Base-by-base conservation (phyloP, 495 filamentous ascomycete species). In the Neurospora tetraspora region DNA sequence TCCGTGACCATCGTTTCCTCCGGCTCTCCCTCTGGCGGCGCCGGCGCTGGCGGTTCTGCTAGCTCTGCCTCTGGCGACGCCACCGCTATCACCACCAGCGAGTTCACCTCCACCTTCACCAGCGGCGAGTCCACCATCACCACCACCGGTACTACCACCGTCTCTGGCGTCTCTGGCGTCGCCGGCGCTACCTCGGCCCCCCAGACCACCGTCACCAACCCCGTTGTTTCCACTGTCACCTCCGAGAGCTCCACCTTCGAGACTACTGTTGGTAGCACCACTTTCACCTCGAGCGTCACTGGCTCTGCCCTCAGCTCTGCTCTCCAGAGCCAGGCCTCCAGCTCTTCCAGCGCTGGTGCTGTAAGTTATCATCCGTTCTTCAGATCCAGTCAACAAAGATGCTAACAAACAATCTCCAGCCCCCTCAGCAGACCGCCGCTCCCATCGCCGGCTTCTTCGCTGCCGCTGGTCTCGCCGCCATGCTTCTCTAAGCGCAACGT, bases 381-480 rank as follows among this genome's bases (percentile, higher is more conserved):
- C 3, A 59, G 2, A 14, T 12, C 11, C 11, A 11, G 3, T 23
- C 45, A 59, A 42, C 34, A 16, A 40, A 16, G 34, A 38, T 16
- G 12, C n/a, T 40, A 39, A 53, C 31, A 14, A 59, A 7, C 11
- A 59, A 1, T 5, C 47, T 59, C 11, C 20, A 79, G 79, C 78
- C 71, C 71, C 71, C 77, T 42, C 78, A 78, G 59, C 69, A 71
- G 42, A 82, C 80, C 2, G 78, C 76, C 37, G 79, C 77, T 42
- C 80, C 80, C 9, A 71, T 73, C n/a, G 69, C 76, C 43, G 79
- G 80, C n/a, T 53, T 80, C 72, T 37, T 82, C 43, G 79, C 78
- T 59, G 80, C 79, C 31, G 80, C 80, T n/a, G 80, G 80, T 70
- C 68, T 82, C 27, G 80, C 80, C 9, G 78, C 76, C 27, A 73